Evolutionary conservation across 2,329 filamentous ascomycete genomes (phyloP).

Genomic region (Mycosphaerella sp.): DNA sequence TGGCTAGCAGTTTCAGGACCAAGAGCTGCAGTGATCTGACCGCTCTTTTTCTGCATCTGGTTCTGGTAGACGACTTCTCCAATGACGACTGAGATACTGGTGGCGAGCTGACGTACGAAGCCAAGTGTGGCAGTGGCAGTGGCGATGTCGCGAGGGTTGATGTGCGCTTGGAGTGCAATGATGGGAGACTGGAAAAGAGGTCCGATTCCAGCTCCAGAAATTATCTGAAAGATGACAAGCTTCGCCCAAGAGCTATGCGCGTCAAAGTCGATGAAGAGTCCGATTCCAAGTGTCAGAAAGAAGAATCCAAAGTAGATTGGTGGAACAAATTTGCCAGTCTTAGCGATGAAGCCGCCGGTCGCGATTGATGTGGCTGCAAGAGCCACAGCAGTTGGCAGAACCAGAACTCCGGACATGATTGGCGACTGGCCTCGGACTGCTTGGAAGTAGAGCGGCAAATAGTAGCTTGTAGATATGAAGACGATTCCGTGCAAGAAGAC

Average conservation of each 20-base stretch:
- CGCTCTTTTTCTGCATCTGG: slow-evolving; percentile 55
- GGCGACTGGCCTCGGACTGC: slow-evolving; percentile 62
- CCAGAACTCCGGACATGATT: slow-evolving; percentile 63
- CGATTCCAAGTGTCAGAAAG: slow-evolving; percentile 37
- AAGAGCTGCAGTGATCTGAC: slow-evolving; percentile 46
- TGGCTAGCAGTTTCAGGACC: slow-evolving; percentile 46
- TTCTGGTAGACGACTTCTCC: slow-evolving; percentile 78
- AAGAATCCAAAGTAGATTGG: slow-evolving; percentile 44
- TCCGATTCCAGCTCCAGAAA: slow-evolving; percentile 58
- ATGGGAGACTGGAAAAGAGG: slow-evolving; percentile 65
- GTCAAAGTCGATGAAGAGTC: slow-evolving; percentile 36
- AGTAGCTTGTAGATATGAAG: slow-evolving; percentile 72
- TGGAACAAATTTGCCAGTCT: slow-evolving; percentile 45
- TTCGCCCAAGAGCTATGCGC: slow-evolving; percentile 35
- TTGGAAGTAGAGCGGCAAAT: slow-evolving; percentile 81
- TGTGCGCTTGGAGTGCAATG: slow-evolving; percentile 60
- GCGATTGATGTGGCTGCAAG: slow-evolving; percentile 32
- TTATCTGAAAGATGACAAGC: slow-evolving; percentile 50
- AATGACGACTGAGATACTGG: slow-evolving; percentile 62
- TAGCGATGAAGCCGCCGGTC: slow-evolving; percentile 40
- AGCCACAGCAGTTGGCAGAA: slow-evolving; percentile 34
- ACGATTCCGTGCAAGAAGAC: slow-evolving; percentile 69
- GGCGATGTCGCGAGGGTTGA: slow-evolving; percentile 59
- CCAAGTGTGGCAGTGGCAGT: slow-evolving; percentile 61
- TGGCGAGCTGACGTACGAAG: slow-evolving; percentile 64